Conservation (phyloP, 257 asterid species). For the Striga asiatica region DNA sequence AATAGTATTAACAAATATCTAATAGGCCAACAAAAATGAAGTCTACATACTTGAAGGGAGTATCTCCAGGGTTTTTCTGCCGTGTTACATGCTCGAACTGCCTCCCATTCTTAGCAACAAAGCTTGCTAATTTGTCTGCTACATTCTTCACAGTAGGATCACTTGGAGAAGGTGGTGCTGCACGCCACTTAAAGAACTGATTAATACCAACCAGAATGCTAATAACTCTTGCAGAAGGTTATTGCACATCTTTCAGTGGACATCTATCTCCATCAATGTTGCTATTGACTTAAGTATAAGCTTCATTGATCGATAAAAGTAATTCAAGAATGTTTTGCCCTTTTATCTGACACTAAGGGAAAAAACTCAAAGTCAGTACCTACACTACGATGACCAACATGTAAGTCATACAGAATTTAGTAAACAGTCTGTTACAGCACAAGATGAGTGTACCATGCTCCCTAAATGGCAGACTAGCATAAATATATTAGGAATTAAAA, state of each 20-base stretch:
- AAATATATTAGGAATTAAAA: conserved; percentile 4
- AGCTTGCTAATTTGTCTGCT: conserved; percentile 91
- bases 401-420: conserved; percentile 1
- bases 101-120: conserved; percentile 99
- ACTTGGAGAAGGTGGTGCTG: conserved; percentile 93
- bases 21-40: not conserved
- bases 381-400: conserved; percentile 2
- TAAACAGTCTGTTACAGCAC: not conserved
- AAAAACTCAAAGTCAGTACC: conserved; percentile 19
- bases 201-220: conserved; percentile 81
- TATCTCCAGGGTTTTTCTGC: conserved; percentile 93
- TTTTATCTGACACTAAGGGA: conserved; percentile 19
- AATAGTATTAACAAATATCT: not conserved
- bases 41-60: conserved; percentile 76
- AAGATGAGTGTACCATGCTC: conserved; percentile 6
- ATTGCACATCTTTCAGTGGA: conserved; percentile 68
- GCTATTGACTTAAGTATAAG: conserved; percentile 53
- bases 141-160: conserved; percentile 91
- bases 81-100: conserved; percentile 84
- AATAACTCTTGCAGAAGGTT: conserved; percentile 83
- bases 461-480: conserved; percentile 2
- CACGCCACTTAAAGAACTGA: conserved; percentile 93
- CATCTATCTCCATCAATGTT: conserved; percentile 67
- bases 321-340: conserved; percentile 51
- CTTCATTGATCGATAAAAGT: conserved; percentile 76